phyloP scores from a whole-genome alignment of 345 rosid species.

The Nasturtium officinale region DNA sequence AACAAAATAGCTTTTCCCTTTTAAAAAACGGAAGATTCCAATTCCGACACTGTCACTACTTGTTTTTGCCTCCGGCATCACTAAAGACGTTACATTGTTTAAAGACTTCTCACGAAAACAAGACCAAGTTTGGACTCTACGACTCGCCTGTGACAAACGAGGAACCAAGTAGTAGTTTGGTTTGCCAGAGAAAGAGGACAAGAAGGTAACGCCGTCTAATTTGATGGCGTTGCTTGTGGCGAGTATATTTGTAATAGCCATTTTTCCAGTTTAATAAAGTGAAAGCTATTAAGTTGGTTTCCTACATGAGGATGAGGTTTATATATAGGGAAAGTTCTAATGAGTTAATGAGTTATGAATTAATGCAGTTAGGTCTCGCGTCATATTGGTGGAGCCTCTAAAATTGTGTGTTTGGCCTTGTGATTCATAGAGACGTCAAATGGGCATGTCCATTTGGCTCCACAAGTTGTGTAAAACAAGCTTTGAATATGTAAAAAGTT shows the following conservation, averaged over 20 bases:
- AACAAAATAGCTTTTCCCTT: constrained; percentile 44
- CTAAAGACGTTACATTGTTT: background rate
- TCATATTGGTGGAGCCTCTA: no score
- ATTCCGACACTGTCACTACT: background rate
- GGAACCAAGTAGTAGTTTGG: constrained; percentile 3
- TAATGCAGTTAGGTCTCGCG: background rate
- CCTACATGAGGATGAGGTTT: no score
- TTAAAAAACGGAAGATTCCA: constrained; percentile 27
- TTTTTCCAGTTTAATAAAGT: background rate
- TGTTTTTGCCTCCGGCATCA: background rate
- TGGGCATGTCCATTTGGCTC: no score
- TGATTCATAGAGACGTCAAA: no score
- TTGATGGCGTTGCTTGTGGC: background rate
- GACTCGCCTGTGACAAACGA: background rate
- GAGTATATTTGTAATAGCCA: constrained; percentile 8
- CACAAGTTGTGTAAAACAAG: no score
- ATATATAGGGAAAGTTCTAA: background rate
- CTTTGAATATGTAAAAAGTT: no score
- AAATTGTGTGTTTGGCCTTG: no score
- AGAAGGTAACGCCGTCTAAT: background rate
- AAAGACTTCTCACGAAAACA: constrained; percentile 1
- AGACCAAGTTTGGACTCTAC: background rate
- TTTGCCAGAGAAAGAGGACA: background rate
- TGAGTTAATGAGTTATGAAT: background rate
- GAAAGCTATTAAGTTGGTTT: no score